Evolutionary conservation across 176 grass and related monocot genomes (phyloP), one percentile per base, ranked within the genome.

Genomic region (Musa itinerans): DNA sequence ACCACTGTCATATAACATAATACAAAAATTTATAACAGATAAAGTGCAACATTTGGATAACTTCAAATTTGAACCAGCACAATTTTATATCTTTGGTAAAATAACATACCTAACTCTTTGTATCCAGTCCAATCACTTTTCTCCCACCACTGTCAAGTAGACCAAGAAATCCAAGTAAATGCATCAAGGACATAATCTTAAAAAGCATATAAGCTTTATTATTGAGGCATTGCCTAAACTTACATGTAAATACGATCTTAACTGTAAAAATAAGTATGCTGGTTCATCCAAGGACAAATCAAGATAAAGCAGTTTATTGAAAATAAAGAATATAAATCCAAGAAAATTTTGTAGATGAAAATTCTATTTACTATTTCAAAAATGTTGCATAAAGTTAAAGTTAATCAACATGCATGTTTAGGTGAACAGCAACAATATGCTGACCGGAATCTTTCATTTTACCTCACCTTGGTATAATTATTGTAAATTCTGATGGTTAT

Each of bases 101-200:
- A 61, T 66, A 48, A 48, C 81, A 50, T 85, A 98, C 95, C 95
- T 87, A 98, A 75, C 76, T 98, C 95, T 78, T 98, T 98, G 79
- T 94, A 91, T 79, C 95, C 95, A 75, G 88, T 98, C 95, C 95
- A 98, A 61, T 98, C 90, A 87, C 90, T 89, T 79, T 94, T 94
- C 80, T 98, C 95, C 95, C 90, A 93, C 95, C 95, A 98, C 95
- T 98, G 88, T 65, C 72, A 83, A 63, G 83, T 10, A 93, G 34
- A 84, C 82, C 50, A 86, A 80, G 72, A 65, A 61, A 71, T 55
- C 69, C 43, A 77, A 73, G 3, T 64, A 23, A 58, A 52, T 29
- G 52, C 27, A 52, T 73, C 1, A 22, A 21, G 10, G 68, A 70
- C 43, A 52, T 70, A 50, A 52, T 20, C 10, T 43, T 5, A 51